Conservation (phyloP, 83 land plant species). For the Isoetes engelmannii region DNA sequence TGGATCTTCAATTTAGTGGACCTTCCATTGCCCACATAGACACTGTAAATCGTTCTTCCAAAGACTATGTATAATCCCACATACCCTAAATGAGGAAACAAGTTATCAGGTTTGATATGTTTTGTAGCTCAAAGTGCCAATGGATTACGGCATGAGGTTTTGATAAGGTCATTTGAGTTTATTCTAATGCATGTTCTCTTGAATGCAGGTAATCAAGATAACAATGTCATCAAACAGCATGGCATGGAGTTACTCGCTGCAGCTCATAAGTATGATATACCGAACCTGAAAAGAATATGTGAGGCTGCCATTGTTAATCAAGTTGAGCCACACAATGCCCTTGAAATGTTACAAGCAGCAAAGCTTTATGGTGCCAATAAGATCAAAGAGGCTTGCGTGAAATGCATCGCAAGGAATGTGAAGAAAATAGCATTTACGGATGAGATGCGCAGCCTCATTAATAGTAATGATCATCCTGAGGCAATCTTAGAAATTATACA, state of each 20-base stretch:
- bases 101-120: no score
- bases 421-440: not conserved
- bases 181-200: no score
- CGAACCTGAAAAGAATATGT: constrained; percentile 7
- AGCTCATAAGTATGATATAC: constrained; percentile 9
- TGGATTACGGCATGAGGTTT: no score
- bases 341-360: not conserved
- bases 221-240: not conserved
- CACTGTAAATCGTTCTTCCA: no score
- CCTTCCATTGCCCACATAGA: no score
- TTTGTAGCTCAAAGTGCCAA: no score
- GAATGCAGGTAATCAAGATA: constrained; percentile 3
- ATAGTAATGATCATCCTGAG: constrained; percentile 1
- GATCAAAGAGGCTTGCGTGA: not conserved
- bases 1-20: no score
- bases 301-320: not conserved
- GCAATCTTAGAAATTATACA: constrained; percentile 5
- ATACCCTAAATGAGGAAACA: no score
- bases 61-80: no score
- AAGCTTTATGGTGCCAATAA: constrained; percentile 1
- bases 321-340: not conserved
- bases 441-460: not conserved
- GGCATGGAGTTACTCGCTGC: constrained; percentile 7
- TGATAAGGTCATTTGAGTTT: no score
- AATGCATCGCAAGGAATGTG: constrained; percentile 4